Evolutionary conservation across 768 basidiomycete species (phyloP).

Genomic region (Termitomyces sp.): DNA sequence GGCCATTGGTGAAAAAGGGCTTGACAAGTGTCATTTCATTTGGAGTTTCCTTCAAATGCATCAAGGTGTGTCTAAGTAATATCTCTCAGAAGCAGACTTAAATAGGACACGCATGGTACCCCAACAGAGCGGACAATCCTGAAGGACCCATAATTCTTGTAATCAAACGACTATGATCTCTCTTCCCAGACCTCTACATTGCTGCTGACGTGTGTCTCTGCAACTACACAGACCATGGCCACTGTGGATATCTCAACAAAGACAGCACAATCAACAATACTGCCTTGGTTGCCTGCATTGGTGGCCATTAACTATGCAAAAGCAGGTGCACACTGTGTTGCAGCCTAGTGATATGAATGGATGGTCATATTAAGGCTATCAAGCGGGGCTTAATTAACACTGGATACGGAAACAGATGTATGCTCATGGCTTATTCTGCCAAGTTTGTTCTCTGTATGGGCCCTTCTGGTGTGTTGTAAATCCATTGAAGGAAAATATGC

Average conservation of each 20-base stretch:
- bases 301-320: conserved; percentile 89
- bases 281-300: conserved; percentile 78
- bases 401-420: conserved; percentile 82
- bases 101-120: conserved; percentile 73
- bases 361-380: conserved; percentile 87
- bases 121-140: conserved; percentile 90
- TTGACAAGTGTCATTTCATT: conserved; percentile 91
- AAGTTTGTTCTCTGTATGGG: conserved; percentile 93
- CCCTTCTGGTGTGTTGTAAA: conserved; percentile 69
- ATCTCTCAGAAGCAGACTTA: not conserved
- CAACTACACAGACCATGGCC: conserved; percentile 98
- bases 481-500: not conserved
- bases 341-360: conserved; percentile 99
- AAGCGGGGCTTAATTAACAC: conserved; percentile 80
- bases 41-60: conserved; percentile 79
- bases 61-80: conserved; percentile 46
- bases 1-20: conserved; percentile 85
- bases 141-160: conserved; percentile 90
- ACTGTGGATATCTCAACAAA: conserved; percentile 76
- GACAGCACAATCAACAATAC: conserved; percentile 76
- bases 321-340: conserved; percentile 97
- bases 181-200: conserved; percentile 85
- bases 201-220: conserved; percentile 98
- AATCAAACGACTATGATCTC: conserved; percentile 66
- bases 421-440: conserved; percentile 95